A percentile compares a stretch with the other conserved stretches of the same genome.
These are phyloP conservation scores for Tuber calosporum DNA, from an alignment of 495 filamentous ascomycete species.

Conservation along the genomic window DNA sequence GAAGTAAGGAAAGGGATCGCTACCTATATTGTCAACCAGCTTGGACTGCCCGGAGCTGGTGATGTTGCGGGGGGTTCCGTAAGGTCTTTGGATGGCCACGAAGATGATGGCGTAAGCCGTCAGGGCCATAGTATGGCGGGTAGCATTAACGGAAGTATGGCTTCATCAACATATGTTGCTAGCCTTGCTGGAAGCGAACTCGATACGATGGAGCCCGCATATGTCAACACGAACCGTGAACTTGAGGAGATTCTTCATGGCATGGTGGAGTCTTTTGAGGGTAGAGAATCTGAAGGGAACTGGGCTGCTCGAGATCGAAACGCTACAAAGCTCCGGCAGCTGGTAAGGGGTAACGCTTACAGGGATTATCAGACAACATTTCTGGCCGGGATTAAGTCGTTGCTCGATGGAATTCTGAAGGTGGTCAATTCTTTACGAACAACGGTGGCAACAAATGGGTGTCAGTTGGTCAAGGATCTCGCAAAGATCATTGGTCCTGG, in stretches of 20 bases:
- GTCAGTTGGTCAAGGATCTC: slow-evolving; percentile 76
- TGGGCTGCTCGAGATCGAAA: slow-evolving; percentile 80
- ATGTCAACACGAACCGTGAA: slow-evolving; percentile 72
- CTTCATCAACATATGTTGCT: slow-evolving; percentile 46
- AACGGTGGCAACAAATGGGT: slow-evolving; percentile 77
- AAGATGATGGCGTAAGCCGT: slow-evolving; percentile 35
- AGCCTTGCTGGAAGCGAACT: slow-evolving; percentile 53
- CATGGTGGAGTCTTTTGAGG: slow-evolving; percentile 78
- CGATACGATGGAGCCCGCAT: slow-evolving; percentile 67
- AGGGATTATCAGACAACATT: slow-evolving; percentile 65
- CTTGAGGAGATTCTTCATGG: slow-evolving; percentile 73
- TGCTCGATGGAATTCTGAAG: slow-evolving; percentile 87
- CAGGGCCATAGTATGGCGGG: slow-evolving; percentile 32
- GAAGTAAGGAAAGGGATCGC: slow-evolving; percentile 80
- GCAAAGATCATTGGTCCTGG: slow-evolving; percentile 65
- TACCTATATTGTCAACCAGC: slow-evolving; percentile 63
- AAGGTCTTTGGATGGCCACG: slow-evolving; percentile 42
- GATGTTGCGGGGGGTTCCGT: slow-evolving; percentile 48
- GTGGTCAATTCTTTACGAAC: slow-evolving; percentile 78
- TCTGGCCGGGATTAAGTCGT: slow-evolving; percentile 58
- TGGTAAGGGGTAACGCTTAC: slow-evolving; percentile 77
- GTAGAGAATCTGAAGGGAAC: slow-evolving; percentile 82
- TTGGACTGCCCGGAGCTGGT: slow-evolving; percentile 54
- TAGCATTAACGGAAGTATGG: slow-evolving; percentile 49
- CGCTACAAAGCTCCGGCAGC: slow-evolving; percentile 62